Percentiles rank a stretch among this genome's conserved stretches.
phyloP scores from a whole-genome alignment of 2,329 filamentous ascomycete genomes.

The Septoria linicola region DNA sequence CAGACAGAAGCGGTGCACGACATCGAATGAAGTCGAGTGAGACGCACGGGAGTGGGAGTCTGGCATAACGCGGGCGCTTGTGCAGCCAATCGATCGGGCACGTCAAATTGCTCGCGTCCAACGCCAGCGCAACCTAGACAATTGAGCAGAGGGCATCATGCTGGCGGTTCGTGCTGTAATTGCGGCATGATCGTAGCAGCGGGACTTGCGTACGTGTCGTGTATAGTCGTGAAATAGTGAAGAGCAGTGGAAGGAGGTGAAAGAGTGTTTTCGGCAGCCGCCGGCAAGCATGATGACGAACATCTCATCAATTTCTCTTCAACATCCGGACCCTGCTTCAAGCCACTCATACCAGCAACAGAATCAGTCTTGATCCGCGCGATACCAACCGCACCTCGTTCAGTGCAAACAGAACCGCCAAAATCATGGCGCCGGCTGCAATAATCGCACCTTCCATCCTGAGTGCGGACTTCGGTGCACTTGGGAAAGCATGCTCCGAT shows the following conservation, averaged over 20 bases:
- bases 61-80: constrained; percentile 23
- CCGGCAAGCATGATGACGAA: too few relatives aligned
- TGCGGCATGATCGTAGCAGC: too few relatives aligned
- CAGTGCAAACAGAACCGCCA: background rate
- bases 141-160: too few relatives aligned
- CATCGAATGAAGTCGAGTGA: constrained; percentile 14
- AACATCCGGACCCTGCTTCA: background rate
- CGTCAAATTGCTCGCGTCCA: constrained; percentile 2
- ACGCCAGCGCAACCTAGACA: too few relatives aligned
- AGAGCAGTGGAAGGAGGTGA: too few relatives aligned
- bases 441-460: constrained; percentile 99
- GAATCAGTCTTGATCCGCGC: too few relatives aligned
- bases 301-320: too few relatives aligned
- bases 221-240: too few relatives aligned
- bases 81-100: constrained; percentile 16
- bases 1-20: constrained; percentile 9
- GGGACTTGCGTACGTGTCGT: too few relatives aligned
- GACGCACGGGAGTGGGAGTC: constrained; percentile 7
- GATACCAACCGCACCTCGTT: too few relatives aligned
- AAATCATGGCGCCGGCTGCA: constrained; percentile 76
- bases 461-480: constrained; percentile 87
- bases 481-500: constrained; percentile 80
- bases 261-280: too few relatives aligned
- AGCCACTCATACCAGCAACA: background rate
- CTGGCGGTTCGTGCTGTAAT: too few relatives aligned